Percentiles rank a stretch among this genome's conserved stretches.
These are phyloP conservation scores for Albophoma yamanashiensis DNA, from an alignment of 2,329 filamentous ascomycete species.

Conservation along the genomic window DNA sequence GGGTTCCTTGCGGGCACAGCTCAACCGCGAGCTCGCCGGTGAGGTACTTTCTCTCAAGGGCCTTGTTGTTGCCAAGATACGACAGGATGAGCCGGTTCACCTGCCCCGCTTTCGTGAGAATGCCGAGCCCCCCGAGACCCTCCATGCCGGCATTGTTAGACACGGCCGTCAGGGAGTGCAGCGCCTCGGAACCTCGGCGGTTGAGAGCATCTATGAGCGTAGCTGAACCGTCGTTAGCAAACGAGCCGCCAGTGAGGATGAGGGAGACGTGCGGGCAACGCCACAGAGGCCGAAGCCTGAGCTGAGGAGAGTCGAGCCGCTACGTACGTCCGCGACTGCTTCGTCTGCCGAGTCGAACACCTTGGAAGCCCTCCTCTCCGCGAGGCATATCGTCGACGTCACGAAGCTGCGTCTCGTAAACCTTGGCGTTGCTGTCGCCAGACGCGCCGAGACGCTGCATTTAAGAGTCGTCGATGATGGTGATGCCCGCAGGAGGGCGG, in stretches of 20 bases:
- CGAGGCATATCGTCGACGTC: constrained; percentile 3
- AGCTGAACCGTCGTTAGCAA: constrained; percentile 29
- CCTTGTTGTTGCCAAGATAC: constrained; percentile 70
- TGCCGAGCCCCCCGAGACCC: constrained; percentile 56
- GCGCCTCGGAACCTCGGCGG: constrained; percentile 43
- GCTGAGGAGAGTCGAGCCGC: constrained; percentile 61
- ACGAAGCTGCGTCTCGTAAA: constrained; percentile 1
- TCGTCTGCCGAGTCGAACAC: constrained; percentile 48
- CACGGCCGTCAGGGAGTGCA: constrained; percentile 62
- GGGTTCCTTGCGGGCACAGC: constrained; percentile 64
- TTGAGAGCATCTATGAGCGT: constrained; percentile 62
- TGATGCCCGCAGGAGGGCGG: neutral
- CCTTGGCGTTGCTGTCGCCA: neutral
- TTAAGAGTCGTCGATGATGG: neutral
- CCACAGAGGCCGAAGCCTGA: constrained; percentile 78
- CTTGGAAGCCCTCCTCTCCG: constrained; percentile 29
- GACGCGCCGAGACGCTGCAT: neutral
- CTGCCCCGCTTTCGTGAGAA: constrained; percentile 58
- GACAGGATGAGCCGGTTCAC: constrained; percentile 63
- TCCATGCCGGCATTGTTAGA: constrained; percentile 73
- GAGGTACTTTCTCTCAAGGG: constrained; percentile 63
- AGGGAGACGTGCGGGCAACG: constrained; percentile 44
- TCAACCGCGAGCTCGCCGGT: constrained; percentile 66
- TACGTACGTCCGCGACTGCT: constrained; percentile 60
- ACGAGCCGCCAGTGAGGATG: neutral